phyloP scores from a whole-genome alignment of 352 stramenopile species.

The Pythium vanterpoolii region DNA sequence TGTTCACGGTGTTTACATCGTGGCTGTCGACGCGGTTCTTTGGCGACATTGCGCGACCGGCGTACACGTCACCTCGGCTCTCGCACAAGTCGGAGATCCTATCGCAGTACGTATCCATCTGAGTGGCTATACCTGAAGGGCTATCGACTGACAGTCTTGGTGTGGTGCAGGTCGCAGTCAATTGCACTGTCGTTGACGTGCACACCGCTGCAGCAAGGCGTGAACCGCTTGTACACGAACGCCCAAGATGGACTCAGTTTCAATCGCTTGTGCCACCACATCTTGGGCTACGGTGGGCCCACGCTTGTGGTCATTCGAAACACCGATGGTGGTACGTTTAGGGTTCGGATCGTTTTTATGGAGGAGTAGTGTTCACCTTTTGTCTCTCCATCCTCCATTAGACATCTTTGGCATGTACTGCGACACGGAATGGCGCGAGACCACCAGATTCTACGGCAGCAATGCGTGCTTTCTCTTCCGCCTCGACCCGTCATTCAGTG shows the following conservation, averaged over 20 bases:
- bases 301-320: constrained; percentile 72
- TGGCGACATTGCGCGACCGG: constrained; percentile 37
- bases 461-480: constrained; percentile 83
- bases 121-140: background rate
- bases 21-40: constrained; percentile 67
- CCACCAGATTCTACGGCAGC: constrained; percentile 73
- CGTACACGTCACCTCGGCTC: constrained; percentile 45
- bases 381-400: constrained; percentile 13
- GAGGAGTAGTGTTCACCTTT: background rate
- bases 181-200: constrained; percentile 54
- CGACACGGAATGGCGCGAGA: constrained; percentile 84
- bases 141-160: background rate
- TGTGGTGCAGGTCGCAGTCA: constrained; percentile 53
- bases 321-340: constrained; percentile 36
- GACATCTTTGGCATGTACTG: constrained; percentile 86
- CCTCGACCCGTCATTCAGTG: constrained; percentile 50
- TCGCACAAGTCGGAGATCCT: constrained; percentile 71
- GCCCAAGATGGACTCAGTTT: constrained; percentile 78
- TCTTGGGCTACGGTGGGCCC: constrained; percentile 72
- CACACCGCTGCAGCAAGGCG: constrained; percentile 48
- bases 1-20: constrained; percentile 75
- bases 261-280: constrained; percentile 78
- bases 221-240: constrained; percentile 78
- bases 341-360: background rate
- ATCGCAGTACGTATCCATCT: constrained; percentile 39